Base-by-base conservation (phyloP, 1,284 basidiomycete genomes). In the Irpex sp. region DNA sequence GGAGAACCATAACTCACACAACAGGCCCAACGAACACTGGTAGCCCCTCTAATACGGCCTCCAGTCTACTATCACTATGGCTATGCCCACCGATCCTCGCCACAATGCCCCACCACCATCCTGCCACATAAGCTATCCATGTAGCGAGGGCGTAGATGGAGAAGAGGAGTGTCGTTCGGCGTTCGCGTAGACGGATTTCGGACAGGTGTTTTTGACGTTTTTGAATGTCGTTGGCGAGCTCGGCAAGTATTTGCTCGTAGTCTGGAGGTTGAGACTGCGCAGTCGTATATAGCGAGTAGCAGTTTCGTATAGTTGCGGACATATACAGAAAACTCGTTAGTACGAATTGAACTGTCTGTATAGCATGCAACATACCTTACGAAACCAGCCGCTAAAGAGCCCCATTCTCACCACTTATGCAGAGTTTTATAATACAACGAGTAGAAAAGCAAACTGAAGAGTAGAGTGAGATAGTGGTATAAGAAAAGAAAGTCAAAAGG, bases 141-240 rank as follows among this genome's bases (percentile, higher is more conserved):
- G 83, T 75, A 0, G 88, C 84, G 66, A 97, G 77, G 0, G 94
- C 89, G 72, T 94, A 97, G 4, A 94, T 75, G 0, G 95, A 95
- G 56, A 93, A 86, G 35, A 92, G 79, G 54, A 96, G 81, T 9
- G 89, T 91, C 2, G 93, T 83, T 1, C 95, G 83, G 46, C 94
- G 85, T 75, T 98, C 92, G 26, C 95, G 87, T 57, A 94, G 78
- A 8, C 93, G 87, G 69, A 98, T 93, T 72, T 96, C 95, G 0
- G 93, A 89, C 6, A 99, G 86, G 63, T 88, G 85, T 39, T 86
- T 83, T 75, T 97, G 92, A 26, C 89, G 84, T 65, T 87, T 86
- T 70, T 87, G 83, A 57, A 93, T 88, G 70, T 90, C 84, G n/a
- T 77, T 73, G 5, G 87, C 85, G 53, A 93, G 79, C 49, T 77